A percentile compares a stretch with the other conserved stretches of the same genome.
phyloP scores from a whole-genome alignment of 73 alveolate species.

The Halteria grandinella region DNA sequence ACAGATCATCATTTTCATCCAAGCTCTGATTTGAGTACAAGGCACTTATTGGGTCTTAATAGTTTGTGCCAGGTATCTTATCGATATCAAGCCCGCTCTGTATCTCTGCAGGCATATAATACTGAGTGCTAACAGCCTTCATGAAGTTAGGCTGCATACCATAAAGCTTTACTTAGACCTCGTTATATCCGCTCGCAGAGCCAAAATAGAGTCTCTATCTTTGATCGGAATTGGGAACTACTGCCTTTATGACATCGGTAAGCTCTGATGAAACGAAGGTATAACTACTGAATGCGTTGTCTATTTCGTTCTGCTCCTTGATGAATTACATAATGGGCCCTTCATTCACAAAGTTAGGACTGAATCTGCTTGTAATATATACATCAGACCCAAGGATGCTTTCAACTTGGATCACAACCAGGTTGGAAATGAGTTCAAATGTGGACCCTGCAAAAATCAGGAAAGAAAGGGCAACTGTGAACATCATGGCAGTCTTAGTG shows the following conservation, averaged over 20 bases:
- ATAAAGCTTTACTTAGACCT: conserved; percentile 16
- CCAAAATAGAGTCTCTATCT: neutral
- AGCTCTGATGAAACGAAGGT: conserved; percentile 25
- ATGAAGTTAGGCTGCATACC: conserved; percentile 50
- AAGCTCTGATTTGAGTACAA: conserved; percentile 55
- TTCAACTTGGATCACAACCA: conserved; percentile 66
- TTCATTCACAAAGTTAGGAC: conserved; percentile 71
- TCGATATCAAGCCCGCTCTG: conserved; percentile 4
- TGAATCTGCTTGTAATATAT: conserved; percentile 59
- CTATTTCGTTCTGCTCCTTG: conserved; percentile 9
- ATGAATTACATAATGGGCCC: conserved; percentile 56
- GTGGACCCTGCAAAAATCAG: conserved; percentile 93
- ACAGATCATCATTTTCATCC: conserved; percentile 45
- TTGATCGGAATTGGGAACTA: conserved; percentile 27
- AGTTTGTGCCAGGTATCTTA: conserved; percentile 35
- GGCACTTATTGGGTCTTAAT: conserved; percentile 44
- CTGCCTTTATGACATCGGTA: neutral
- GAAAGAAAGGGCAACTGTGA: conserved; percentile 89
- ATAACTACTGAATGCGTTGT: conserved; percentile 13
- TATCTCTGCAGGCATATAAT: conserved; percentile 48
- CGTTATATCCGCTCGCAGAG: conserved; percentile 36
- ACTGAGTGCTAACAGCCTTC: conserved; percentile 32
- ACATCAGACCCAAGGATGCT: conserved; percentile 78
- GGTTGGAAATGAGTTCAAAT: conserved; percentile 75
- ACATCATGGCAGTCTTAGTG: conserved; percentile 92